These are phyloP conservation scores for Pinus albicaulis DNA, from an alignment of 75 land plant genomes.

Conservation along the genomic window DNA sequence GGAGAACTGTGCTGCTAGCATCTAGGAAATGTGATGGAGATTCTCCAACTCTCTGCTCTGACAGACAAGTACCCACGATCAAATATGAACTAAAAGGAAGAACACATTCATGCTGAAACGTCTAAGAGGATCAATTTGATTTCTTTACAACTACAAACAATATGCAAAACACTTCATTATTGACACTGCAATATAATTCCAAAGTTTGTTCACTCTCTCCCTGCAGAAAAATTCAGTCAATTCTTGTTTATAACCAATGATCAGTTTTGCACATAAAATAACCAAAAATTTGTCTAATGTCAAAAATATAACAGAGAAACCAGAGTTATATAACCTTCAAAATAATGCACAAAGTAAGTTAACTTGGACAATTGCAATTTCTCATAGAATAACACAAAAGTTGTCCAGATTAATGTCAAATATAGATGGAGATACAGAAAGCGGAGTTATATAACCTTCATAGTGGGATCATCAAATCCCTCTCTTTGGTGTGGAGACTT, in stretches of 20 bases:
- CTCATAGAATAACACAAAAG: constrained; percentile 55
- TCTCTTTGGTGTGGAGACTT: constrained; percentile 86
- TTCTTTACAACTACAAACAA: not conserved
- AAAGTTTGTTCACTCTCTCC: not conserved
- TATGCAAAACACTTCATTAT: not conserved
- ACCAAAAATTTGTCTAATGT: not conserved
- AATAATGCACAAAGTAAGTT: constrained; percentile 30
- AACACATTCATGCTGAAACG: not conserved
- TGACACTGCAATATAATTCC: not conserved
- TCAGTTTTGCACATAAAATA: not conserved
- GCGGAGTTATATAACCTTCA: constrained; percentile 78
- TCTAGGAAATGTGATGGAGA: constrained; percentile 3
- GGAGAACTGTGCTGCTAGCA: not conserved
- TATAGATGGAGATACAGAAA: constrained; percentile 7
- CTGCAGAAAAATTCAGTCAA: not conserved
- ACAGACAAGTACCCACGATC: constrained; percentile 3
- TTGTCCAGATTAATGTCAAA: constrained; percentile 22
- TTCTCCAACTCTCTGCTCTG: constrained; percentile 10
- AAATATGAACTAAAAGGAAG: not conserved
- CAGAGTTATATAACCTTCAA: constrained; percentile 43
- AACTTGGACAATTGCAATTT: constrained; percentile 50
- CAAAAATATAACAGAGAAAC: constrained; percentile 11
- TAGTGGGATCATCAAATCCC: constrained; percentile 62
- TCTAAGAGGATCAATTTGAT: not conserved
- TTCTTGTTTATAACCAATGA: not conserved